phyloP scores from a whole-genome alignment of 441 rosid genomes.

The Metrosideros polymorpha region DNA sequence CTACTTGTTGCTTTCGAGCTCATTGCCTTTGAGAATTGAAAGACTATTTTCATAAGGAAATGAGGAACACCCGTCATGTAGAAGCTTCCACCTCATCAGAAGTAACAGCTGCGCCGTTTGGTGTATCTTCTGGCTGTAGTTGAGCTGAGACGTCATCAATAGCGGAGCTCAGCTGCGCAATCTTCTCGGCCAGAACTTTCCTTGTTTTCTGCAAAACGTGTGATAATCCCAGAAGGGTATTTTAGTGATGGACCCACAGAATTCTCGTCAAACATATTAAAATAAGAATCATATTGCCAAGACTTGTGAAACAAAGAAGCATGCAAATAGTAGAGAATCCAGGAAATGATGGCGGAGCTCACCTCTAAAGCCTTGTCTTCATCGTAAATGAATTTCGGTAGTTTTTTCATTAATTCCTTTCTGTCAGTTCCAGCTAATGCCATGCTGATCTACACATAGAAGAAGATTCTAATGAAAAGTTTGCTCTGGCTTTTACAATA shows the following conservation, averaged over 20 bases:
- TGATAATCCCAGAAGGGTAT: neutral
- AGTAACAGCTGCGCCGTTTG: conserved; percentile 42
- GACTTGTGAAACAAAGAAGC: neutral
- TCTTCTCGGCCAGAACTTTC: conserved; percentile 50
- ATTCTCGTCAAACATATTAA: neutral
- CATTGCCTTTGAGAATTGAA: neutral
- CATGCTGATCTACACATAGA: conserved; percentile 56
- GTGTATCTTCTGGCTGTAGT: conserved; percentile 47
- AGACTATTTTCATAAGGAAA: neutral
- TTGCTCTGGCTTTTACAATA: neutral
- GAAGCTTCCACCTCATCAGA: conserved; percentile 63
- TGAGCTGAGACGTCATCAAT: conserved; percentile 54
- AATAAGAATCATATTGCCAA: neutral
- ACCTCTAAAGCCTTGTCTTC: conserved; percentile 96
- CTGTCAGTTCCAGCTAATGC: conserved; percentile 77
- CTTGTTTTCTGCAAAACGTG: conserved; percentile 56
- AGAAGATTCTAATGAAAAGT: neutral
- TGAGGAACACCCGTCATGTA: conserved; percentile 16
- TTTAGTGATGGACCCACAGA: neutral
- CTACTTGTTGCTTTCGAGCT: neutral
- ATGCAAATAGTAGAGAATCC: neutral
- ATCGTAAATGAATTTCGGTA: conserved; percentile 88
- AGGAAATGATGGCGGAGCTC: conserved; percentile 1
- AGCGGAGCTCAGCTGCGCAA: conserved; percentile 59
- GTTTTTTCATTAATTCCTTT: conserved; percentile 81